Conservation (phyloP, 139 green algal species). For the Pseudopediastrum boryanum region DNA sequence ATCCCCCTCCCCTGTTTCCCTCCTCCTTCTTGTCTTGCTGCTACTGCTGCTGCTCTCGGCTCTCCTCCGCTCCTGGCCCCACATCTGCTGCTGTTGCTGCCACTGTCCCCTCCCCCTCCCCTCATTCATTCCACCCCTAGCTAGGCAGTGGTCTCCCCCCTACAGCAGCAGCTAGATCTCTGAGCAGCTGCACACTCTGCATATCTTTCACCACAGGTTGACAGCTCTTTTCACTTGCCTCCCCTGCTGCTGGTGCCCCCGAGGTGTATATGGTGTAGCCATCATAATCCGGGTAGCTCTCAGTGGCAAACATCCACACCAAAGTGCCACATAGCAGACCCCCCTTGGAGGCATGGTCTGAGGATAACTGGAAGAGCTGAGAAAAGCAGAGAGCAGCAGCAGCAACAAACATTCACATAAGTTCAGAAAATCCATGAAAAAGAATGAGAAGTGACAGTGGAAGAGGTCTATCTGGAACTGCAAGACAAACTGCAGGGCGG, state of each 20-base stretch:
- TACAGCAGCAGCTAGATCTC: too few species aligned
- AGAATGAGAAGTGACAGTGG: neutral
- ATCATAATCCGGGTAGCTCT: constrained; percentile 69
- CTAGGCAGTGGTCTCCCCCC: too few species aligned
- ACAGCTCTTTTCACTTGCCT: neutral
- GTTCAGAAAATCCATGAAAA: neutral
- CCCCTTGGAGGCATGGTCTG: neutral
- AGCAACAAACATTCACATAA: neutral
- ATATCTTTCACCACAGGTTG: constrained; percentile 17
- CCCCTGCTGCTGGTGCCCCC: neutral
- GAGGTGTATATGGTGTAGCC: constrained; percentile 60
- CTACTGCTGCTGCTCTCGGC: too few species aligned
- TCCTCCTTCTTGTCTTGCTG: too few species aligned
- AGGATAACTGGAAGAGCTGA: constrained; percentile 4
- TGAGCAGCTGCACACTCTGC: too few species aligned
- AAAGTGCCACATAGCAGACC: constrained; percentile 21
- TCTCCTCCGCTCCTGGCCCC: too few species aligned
- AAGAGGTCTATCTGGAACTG: too few species aligned
- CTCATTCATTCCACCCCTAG: too few species aligned
- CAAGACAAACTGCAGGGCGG: too few species aligned
- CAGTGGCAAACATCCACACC: constrained; percentile 60
- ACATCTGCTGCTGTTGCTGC: too few species aligned
- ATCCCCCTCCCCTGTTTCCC: too few species aligned
- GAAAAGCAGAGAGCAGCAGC: neutral
- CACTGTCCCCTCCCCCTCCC: too few species aligned